Conservation (phyloP, 495 filamentous ascomycete genomes). For the Lasiosphaeria miniovina region DNA sequence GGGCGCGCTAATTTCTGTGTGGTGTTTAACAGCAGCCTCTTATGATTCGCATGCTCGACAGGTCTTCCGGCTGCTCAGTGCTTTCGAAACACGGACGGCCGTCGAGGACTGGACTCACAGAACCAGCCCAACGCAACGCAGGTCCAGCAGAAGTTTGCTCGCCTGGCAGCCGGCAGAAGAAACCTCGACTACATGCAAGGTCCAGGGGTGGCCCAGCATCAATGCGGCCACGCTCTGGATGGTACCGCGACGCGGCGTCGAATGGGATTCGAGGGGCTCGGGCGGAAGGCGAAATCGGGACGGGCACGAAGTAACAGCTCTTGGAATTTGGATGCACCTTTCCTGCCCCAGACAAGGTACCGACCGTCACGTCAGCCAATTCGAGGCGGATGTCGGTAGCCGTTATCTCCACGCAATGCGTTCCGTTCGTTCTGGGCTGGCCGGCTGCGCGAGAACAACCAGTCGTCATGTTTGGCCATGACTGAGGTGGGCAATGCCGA, state of each 20-base stretch:
- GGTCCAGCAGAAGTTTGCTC: no score
- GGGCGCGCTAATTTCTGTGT: no score
- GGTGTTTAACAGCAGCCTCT: neutral
- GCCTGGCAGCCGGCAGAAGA: neutral
- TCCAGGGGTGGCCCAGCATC: neutral
- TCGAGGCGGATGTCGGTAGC: neutral
- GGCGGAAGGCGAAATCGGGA: neutral
- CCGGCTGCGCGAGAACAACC: neutral
- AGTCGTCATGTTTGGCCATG: neutral
- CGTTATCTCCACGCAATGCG: neutral
- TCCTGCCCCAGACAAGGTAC: neutral
- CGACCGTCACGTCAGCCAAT: neutral
- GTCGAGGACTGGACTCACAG: no score
- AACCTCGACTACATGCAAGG: no score
- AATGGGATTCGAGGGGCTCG: neutral
- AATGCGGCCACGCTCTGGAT: slow-evolving; percentile 4
- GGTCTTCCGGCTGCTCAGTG: neutral
- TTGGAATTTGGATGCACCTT: neutral
- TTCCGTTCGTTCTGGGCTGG: slow-evolving; percentile 2
- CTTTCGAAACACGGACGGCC: neutral
- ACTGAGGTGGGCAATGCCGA: neutral
- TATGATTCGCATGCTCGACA: neutral
- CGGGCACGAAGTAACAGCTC: neutral
- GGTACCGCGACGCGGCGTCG: neutral
- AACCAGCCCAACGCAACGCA: no score